These are phyloP conservation scores for Calycina herbarum DNA, from an alignment of 2,329 filamentous ascomycete species.

Conservation along the genomic window DNA sequence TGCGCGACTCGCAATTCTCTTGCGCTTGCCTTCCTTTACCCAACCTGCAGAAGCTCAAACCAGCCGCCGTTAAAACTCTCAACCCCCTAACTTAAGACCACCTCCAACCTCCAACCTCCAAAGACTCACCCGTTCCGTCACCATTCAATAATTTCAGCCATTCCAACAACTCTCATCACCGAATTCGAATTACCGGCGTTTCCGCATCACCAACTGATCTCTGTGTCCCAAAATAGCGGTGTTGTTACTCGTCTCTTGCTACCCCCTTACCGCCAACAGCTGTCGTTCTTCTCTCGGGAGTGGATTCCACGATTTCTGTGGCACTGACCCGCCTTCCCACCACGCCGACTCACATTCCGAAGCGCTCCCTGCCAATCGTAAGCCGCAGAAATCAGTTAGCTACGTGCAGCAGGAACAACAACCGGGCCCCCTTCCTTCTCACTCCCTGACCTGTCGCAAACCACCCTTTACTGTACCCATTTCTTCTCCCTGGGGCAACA, in stretches of 20 bases:
- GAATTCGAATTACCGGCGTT: conserved; percentile 1
- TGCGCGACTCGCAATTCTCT: background rate
- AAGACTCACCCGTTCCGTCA: background rate
- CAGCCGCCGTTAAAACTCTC: background rate
- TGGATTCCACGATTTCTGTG: conserved; percentile 3
- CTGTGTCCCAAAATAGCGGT: conserved; percentile 19
- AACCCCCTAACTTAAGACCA: background rate
- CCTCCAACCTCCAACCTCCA: background rate
- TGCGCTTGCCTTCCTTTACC: background rate
- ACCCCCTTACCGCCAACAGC: conserved; percentile 19
- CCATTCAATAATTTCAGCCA: background rate
- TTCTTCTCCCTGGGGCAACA: conserved; percentile 10
- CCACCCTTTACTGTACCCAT: background rate
- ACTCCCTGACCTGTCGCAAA: conserved; percentile 30
- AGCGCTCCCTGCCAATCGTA: conserved; percentile 29
- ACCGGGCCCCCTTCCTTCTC: conserved; percentile 14
- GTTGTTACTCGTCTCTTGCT: conserved; percentile 9
- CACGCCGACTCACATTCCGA: conserved; percentile 34
- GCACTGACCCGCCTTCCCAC: conserved; percentile 23
- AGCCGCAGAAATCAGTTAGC: conserved; percentile 22
- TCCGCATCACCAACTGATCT: conserved; percentile 2
- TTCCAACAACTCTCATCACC: background rate
- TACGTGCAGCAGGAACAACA: conserved; percentile 37
- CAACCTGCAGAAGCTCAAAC: background rate
- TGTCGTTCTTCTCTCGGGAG: background rate